Evolutionary conservation across 2,329 filamentous ascomycete species (phyloP), one percentile per base, ranked within the genome.

Genomic region (Teratosphaeriaceae sp.): DNA sequence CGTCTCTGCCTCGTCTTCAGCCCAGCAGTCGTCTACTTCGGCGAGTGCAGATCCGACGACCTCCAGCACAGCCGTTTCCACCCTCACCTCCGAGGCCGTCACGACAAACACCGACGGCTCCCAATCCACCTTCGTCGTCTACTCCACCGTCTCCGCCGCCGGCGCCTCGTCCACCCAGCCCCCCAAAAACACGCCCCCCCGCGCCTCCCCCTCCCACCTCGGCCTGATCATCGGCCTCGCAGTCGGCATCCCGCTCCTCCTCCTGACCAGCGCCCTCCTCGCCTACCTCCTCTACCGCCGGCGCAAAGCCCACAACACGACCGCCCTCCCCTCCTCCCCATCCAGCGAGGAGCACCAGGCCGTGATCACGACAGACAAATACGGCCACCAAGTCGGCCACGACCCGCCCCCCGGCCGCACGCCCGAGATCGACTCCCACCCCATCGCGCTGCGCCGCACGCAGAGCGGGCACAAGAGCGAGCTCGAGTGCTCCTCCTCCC

Each of bases 391-490:
- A 34, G 44, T 46, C 29, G 47, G 47, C n/a, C 39, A 44, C 21
- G 23, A 45, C n/a, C 8, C 49, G 12, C 43, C 49, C 11, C 42
- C 43, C 31, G 42, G 36, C n/a, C 44, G 48, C 15, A 44, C 49
- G 1, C 44, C 47, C 8, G 50, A 52, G 37, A 45, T 52, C 41
- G 50, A 50, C 38, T 39, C 38, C 38, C 43, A 22, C 30, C 48
- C 50, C 7, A 36, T 52, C 31, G 47, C 49, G 4, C 12, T 31
- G 26, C 19, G 13, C 18, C 30, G 37, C 6, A 24, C 18, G 16
- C 38, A 34, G 18, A 43, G 39, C 15, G 38, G 36, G 18, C 23
- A 39, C 12, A 43, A 41, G 23, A 47, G 46, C 20, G 48, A 51
- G 43, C 40, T 51, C 7, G 40, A 47, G 12, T 45, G 45, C 15